These are phyloP conservation scores for Claviceps maximensis DNA, from an alignment of 2,329 filamentous ascomycete species.

Conservation along the genomic window DNA sequence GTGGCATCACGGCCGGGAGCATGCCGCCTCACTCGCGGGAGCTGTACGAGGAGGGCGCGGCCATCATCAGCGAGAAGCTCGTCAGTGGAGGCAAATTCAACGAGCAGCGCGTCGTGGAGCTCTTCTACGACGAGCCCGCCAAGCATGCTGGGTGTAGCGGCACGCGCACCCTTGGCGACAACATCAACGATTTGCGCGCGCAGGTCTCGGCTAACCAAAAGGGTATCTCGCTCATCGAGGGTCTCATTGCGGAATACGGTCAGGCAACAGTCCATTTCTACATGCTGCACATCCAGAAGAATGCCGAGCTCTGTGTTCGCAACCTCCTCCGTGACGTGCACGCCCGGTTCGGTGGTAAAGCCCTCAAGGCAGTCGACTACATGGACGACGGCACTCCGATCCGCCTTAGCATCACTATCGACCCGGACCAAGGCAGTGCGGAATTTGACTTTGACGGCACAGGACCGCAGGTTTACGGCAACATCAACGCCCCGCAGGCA, in stretches of 20 bases:
- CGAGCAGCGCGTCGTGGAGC: conserved; percentile 59
- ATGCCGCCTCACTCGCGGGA: conserved; percentile 66
- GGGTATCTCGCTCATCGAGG: conserved; percentile 67
- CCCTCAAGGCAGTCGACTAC: conserved; percentile 59
- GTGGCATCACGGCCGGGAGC: conserved; percentile 65
- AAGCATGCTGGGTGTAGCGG: conserved; percentile 65
- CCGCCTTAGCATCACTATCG: conserved; percentile 58
- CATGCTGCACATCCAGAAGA: conserved; percentile 70
- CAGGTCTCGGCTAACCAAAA: conserved; percentile 78
- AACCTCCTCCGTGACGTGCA: conserved; percentile 59
- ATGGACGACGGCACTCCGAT: conserved; percentile 82
- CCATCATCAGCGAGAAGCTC: conserved; percentile 53
- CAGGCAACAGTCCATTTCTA: conserved; percentile 71
- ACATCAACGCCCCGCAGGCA: conserved; percentile 69
- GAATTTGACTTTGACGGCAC: conserved; percentile 72
- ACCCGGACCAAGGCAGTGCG: conserved; percentile 61
- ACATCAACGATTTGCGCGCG: conserved; percentile 71
- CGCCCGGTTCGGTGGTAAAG: conserved; percentile 55
- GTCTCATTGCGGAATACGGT: conserved; percentile 64
- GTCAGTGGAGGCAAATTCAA: conserved; percentile 67
- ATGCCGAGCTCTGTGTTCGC: conserved; percentile 63
- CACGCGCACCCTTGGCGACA: conserved; percentile 65
- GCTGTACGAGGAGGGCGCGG: conserved; percentile 48
- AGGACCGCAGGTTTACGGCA: conserved; percentile 66
- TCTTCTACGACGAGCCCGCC: conserved; percentile 61